Percentiles rank a stretch among this genome's conserved stretches.
Conservation (phyloP, 2,329 filamentous ascomycete genomes). For the Trichoderma asperellum region DNA sequence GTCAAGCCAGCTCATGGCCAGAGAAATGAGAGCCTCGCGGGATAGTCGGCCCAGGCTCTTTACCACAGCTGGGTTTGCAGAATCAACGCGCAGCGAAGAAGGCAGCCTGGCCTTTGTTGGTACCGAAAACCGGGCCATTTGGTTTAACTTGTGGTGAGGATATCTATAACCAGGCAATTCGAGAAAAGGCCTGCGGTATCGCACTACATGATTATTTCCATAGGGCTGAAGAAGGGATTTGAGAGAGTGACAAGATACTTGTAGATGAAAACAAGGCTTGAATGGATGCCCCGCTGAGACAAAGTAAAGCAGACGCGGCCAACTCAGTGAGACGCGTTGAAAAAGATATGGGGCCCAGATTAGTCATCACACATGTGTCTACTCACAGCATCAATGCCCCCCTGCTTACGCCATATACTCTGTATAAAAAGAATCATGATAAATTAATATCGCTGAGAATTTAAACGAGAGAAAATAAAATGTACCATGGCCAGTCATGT, state of each 20-base stretch:
- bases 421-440: background rate
- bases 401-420: background rate
- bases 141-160: background rate
- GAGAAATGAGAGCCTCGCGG: constrained; percentile 69
- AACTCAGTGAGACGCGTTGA: constrained; percentile 20
- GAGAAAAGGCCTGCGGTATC: constrained; percentile 18
- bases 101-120: constrained; percentile 73
- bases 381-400: background rate
- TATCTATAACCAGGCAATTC: background rate
- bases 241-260: background rate
- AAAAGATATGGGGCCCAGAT: background rate
- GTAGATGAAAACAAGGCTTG: background rate
- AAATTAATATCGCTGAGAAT: background rate
- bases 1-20: constrained; percentile 78
- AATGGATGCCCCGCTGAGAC: constrained; percentile 9
- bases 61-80: constrained; percentile 64
- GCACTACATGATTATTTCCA: constrained; percentile 8
- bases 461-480: background rate
- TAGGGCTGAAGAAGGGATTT: background rate
- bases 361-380: background rate
- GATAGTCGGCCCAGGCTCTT: constrained; percentile 73
- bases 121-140: constrained; percentile 63
- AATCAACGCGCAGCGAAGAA: constrained; percentile 70
- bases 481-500: background rate
- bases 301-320: constrained; percentile 16